A percentile compares a stretch with the other conserved stretches of the same genome.
Evolutionary conservation across 495 filamentous ascomycete genomes (phyloP).

Genomic region (Geoglossum glabrum): DNA sequence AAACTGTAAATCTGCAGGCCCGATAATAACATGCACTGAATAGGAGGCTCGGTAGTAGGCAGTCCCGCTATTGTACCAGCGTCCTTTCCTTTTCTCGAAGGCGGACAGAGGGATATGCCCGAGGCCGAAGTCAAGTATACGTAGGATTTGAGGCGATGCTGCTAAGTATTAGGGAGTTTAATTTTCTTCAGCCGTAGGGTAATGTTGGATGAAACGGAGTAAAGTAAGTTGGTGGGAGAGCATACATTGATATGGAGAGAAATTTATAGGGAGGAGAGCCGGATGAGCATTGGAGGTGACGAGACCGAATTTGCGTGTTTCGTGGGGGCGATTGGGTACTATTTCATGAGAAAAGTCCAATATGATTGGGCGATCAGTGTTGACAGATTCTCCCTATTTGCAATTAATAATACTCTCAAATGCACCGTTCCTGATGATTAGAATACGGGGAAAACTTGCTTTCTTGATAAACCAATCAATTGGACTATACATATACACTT

Average conservation of each 20-base stretch:
- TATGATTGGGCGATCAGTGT: slow-evolving; percentile 19
- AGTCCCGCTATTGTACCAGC: slow-evolving; percentile 23
- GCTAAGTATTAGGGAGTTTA: background rate
- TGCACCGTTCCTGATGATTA: too few species aligned
- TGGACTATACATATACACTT: slow-evolving; percentile 27
- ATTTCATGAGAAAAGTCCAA: slow-evolving; percentile 28
- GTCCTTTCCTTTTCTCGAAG: slow-evolving; percentile 17
- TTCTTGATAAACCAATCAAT: slow-evolving; percentile 37
- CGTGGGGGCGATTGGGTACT: slow-evolving; percentile 18
- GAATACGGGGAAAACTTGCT: slow-evolving; percentile 10
- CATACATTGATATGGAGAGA: background rate
- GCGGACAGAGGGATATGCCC: background rate
- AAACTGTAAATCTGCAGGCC: slow-evolving; percentile 33
- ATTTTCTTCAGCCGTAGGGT: background rate
- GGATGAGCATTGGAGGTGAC: slow-evolving; percentile 27
- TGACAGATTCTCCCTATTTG: slow-evolving; percentile 19
- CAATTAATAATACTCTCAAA: too few species aligned
- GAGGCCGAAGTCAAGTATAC: background rate
- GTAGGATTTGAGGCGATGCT: too few species aligned
- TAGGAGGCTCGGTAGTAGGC: slow-evolving; percentile 28
- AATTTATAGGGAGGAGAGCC: slow-evolving; percentile 12
- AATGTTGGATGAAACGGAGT: too few species aligned
- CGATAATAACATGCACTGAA: slow-evolving; percentile 30
- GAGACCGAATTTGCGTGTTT: slow-evolving; percentile 26
- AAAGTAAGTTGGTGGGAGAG: background rate